Conservation (phyloP, 257 asterid species). For the Fraxinus pennsylvanica region DNA sequence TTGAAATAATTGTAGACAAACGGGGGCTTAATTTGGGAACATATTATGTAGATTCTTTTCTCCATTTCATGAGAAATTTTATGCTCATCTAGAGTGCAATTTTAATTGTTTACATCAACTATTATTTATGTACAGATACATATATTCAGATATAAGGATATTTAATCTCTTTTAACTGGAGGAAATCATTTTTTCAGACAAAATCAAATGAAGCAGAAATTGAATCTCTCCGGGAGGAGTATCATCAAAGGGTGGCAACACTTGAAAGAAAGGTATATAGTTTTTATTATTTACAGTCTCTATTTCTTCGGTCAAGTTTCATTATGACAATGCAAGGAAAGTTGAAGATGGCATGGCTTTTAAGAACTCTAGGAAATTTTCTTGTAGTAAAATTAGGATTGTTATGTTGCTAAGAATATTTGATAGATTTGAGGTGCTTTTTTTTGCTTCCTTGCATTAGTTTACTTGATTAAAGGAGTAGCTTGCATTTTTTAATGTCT, state of each 20-base stretch:
- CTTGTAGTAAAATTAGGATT: conserved; percentile 1
- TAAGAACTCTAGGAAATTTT: conserved; percentile 14
- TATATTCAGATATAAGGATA: background rate
- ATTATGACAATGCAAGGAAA: background rate
- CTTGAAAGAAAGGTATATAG: conserved; percentile 89
- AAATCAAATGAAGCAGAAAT: conserved; percentile 82
- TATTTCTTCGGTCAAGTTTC: conserved; percentile 22
- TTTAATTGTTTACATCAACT: background rate
- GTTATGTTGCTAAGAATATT: background rate
- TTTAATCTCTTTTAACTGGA: background rate
- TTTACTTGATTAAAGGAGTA: conserved; percentile 5
- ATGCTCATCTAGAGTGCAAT: background rate
- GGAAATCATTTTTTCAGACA: conserved; percentile 46
- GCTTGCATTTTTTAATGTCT: conserved; percentile 3
- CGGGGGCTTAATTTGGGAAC: background rate
- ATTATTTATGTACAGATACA: background rate
- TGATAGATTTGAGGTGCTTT: conserved; percentile 2
- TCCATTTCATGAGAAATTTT: background rate
- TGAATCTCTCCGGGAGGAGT: conserved; percentile 94
- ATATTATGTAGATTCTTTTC: background rate
- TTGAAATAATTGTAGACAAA: too few species aligned
- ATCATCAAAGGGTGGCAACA: conserved; percentile 81
- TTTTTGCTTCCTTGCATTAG: conserved; percentile 7
- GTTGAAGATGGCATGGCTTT: conserved; percentile 7
- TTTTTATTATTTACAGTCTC: conserved; percentile 24